phyloP scores from a whole-genome alignment of 129 eudicot genomes.

The Oenanthe sinensis region DNA sequence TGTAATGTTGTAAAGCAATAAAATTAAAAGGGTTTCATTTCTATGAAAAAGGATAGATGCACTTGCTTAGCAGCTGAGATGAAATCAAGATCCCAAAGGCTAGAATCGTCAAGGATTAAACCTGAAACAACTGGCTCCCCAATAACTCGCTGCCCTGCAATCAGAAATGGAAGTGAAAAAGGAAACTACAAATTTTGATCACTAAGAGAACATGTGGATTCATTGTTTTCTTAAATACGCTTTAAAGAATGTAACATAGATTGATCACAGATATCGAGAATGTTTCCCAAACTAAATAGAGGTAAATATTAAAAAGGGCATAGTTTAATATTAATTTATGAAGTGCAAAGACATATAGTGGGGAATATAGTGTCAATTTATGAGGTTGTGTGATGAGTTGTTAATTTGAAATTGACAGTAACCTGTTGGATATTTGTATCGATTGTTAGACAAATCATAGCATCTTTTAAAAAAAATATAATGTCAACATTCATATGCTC shows the following conservation, averaged over 20 bases:
- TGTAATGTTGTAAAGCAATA: background rate
- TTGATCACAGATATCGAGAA: background rate
- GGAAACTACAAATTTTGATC: constrained; percentile 7
- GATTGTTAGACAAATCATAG: background rate
- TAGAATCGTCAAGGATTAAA: constrained; percentile 71
- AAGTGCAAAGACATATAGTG: background rate
- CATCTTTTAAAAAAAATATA: background rate
- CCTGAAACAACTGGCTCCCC: constrained; percentile 99
- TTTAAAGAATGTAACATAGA: background rate
- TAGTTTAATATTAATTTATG: background rate
- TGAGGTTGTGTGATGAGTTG: background rate
- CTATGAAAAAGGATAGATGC: background rate
- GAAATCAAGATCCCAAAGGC: constrained; percentile 94
- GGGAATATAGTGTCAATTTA: background rate
- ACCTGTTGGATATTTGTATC: background rate
- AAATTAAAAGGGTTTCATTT: background rate
- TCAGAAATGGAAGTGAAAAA: constrained; percentile 12
- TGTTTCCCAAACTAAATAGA: background rate
- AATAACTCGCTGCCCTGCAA: constrained; percentile 78
- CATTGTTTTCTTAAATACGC: background rate
- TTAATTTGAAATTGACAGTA: background rate
- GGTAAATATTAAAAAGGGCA: background rate
- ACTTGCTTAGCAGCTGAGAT: constrained; percentile 72
- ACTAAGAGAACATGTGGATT: background rate
- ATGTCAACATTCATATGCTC: background rate